A percentile compares a stretch with the other conserved stretches of the same genome.
Conservation (phyloP, 768 basidiomycete species). For the Phylloporus arenicola region DNA sequence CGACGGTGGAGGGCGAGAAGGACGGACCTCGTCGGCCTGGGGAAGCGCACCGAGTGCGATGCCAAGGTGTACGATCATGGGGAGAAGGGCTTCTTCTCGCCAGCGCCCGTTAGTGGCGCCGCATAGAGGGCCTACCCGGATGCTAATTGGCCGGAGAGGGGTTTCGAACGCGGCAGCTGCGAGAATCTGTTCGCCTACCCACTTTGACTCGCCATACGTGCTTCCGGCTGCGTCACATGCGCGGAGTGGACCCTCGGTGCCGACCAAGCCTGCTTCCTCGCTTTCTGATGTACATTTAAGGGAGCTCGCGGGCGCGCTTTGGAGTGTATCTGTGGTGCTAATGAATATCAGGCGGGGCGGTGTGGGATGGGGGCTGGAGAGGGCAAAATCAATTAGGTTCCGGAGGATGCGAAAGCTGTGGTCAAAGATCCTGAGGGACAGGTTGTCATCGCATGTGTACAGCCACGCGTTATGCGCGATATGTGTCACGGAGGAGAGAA, state of each 20-base stretch:
- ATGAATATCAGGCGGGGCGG: slow-evolving; percentile 33
- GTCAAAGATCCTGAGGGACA: neutral
- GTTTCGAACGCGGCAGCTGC: slow-evolving; percentile 12
- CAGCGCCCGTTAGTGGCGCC: slow-evolving; percentile 34
- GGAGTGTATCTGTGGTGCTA: slow-evolving; percentile 21
- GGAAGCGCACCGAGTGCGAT: slow-evolving; percentile 4
- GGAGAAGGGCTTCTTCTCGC: slow-evolving; percentile 35
- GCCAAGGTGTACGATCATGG: slow-evolving; percentile 26
- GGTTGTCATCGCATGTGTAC: neutral
- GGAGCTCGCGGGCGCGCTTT: neutral
- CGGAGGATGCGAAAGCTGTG: slow-evolving; percentile 14
- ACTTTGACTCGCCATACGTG: slow-evolving; percentile 17
- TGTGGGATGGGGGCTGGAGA: slow-evolving; percentile 23
- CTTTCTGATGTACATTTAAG: neutral
- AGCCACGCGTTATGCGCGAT: slow-evolving; percentile 34
- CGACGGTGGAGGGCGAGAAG: neutral
- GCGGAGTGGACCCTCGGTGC: neutral
- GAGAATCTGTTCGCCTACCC: slow-evolving; percentile 23
- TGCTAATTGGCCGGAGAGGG: slow-evolving; percentile 20
- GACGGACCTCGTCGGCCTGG: slow-evolving; percentile 18
- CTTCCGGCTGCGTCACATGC: slow-evolving; percentile 12
- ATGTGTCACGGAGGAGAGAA: slow-evolving; percentile 27
- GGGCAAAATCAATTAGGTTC: slow-evolving; percentile 33
- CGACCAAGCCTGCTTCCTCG: neutral
- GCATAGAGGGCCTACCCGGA: slow-evolving; percentile 37